Base-by-base conservation (phyloP, 202 grass and related monocot species). In the Dendrocalamus latiflorus region DNA sequence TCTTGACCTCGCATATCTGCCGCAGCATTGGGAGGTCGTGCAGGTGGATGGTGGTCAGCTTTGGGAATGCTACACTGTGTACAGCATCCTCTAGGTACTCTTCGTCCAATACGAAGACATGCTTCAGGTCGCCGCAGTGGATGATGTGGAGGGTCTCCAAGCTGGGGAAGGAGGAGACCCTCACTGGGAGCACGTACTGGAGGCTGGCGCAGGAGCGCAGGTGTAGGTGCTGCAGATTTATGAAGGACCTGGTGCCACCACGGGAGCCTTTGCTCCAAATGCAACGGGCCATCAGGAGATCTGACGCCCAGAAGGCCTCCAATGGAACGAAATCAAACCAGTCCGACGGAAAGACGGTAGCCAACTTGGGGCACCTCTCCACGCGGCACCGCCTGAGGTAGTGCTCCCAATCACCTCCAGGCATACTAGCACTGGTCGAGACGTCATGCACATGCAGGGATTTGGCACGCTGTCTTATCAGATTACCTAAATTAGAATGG, bases 281-380 rank as follows among this genome's bases (percentile, higher is more conserved):
- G 25, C 11, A 33, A 5, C 11, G 59, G 26, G 26, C 59, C 25
- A 62, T 34, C 3, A 34, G 11, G 22, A 62, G 59, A 26, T 62
- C 25, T 8, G 59, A 62, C 26, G 12, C 59, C 25, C 59, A 62
- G 25, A 62, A 1, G 4, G 26, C 34, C 59, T 62, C 25, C 59
- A 62, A 6, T 8, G 0, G 0, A 1, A 1, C 1, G 10, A 33
- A 15, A 6, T 4, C 3, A n/a, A n/a, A n/a, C n/a, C n/a, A n/a
- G n/a, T n/a, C n/a, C n/a, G n/a, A n/a, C n/a, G n/a, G n/a, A n/a
- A n/a, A n/a, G n/a, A n/a, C n/a, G n/a, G n/a, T n/a, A n/a, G n/a
- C n/a, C n/a, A n/a, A n/a, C n/a, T n/a, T n/a, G n/a, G n/a, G n/a
- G n/a, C n/a, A n/a, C n/a, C n/a, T n/a, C n/a, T n/a, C n/a, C n/a